phyloP scores from a whole-genome alignment of 2,329 filamentous ascomycete genomes.

The Mollisiaceae sp. region DNA sequence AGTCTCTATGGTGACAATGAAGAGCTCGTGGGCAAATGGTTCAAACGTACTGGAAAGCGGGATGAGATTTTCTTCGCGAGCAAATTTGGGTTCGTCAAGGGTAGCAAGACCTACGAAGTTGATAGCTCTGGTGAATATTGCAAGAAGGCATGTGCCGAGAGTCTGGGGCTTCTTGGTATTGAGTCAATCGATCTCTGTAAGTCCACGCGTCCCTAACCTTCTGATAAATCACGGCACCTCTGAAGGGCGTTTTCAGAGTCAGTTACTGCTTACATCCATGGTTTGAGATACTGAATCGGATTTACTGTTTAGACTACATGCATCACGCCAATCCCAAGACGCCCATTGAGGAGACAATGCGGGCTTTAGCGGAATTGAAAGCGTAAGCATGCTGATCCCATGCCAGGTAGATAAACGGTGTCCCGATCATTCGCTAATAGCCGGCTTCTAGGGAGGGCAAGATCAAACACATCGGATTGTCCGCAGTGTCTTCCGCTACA shows the following conservation, averaged over 20 bases:
- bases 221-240: too few relatives aligned
- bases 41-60: conserved; percentile 49
- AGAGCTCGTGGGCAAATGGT: conserved; percentile 54
- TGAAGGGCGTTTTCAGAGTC: too few relatives aligned
- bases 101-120: conserved; percentile 33
- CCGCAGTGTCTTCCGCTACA: conserved; percentile 53
- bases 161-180: conserved; percentile 47
- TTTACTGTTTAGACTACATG: conserved; percentile 39
- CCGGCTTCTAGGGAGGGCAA: conserved; percentile 51
- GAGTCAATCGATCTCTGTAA: conserved; percentile 45
- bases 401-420: neutral
- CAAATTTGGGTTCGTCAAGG: conserved; percentile 48
- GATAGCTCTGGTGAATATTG: conserved; percentile 49
- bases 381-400: conserved; percentile 15
- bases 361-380: conserved; percentile 47
- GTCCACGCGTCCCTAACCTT: too few relatives aligned
- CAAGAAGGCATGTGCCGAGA: conserved; percentile 47
- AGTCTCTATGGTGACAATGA: conserved; percentile 47
- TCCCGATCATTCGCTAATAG: neutral
- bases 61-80: conserved; percentile 56
- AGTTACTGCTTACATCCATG: too few relatives aligned
- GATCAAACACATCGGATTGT: conserved; percentile 61
- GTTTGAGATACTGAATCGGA: neutral
- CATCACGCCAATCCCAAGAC: conserved; percentile 46
- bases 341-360: conserved; percentile 50